Evolutionary conservation across 108 stramenopile genomes (phyloP).

Genomic region (Nitzschia sp.): DNA sequence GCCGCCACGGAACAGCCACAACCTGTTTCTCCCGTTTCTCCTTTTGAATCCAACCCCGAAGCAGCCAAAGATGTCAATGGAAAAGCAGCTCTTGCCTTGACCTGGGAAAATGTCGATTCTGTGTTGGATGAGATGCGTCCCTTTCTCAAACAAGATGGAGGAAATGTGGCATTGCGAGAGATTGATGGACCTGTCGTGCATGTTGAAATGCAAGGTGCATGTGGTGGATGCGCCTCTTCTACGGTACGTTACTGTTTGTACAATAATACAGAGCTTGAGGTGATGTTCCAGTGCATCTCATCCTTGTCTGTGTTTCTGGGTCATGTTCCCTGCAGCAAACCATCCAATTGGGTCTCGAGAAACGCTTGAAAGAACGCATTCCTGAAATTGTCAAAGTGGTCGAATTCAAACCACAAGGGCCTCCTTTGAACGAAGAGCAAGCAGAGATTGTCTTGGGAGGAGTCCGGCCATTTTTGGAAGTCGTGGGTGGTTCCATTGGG

Average conservation of each 20-base stretch:
- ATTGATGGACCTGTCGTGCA: constrained; percentile 96
- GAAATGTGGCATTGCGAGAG: constrained; percentile 90
- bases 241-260: constrained; percentile 39
- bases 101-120: constrained; percentile 93
- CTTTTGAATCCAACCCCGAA: too few species aligned
- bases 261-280: too few species aligned
- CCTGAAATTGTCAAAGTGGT: constrained; percentile 97
- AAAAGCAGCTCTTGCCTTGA: constrained; percentile 81
- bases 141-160: constrained; percentile 86
- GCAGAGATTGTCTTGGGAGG: constrained; percentile 86
- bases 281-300: too few species aligned
- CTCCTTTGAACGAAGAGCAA: constrained; percentile 74
- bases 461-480: constrained; percentile 92
- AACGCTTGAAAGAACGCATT: constrained; percentile 80
- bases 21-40: too few species aligned
- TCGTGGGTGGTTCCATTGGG: constrained; percentile 90
- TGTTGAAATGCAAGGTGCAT: constrained; percentile 95
- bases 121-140: constrained; percentile 96
- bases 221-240: constrained; percentile 93
- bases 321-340: constrained; percentile 61
- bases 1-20: background rate
- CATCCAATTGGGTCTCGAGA: constrained; percentile 98
- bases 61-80: background rate
- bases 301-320: background rate
- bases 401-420: constrained; percentile 91